These are phyloP conservation scores for Colletotrichum endophyticum DNA, from an alignment of 2,329 filamentous ascomycete species.

Conservation along the genomic window DNA sequence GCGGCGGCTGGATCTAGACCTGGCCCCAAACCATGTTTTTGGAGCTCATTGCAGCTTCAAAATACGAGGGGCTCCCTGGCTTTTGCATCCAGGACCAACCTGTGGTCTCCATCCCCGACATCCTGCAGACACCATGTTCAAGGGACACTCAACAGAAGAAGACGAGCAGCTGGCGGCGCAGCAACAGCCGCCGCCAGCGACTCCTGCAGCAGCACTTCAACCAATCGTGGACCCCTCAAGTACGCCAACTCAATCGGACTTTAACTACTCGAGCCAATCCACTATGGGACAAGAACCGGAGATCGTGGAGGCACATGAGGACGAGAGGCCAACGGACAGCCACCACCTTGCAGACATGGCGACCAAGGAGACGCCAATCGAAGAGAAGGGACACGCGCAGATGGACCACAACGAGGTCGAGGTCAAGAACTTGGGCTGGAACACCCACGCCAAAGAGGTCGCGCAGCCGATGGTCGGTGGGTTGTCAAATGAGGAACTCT, in stretches of 20 bases:
- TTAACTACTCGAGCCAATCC: constrained; percentile 10
- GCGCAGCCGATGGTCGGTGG: constrained; percentile 68
- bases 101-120: neutral
- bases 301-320: constrained; percentile 28
- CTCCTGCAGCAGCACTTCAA: neutral
- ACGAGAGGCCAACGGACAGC: constrained; percentile 37
- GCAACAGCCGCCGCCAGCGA: neutral
- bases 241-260: neutral
- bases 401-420: constrained; percentile 55
- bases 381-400: constrained; percentile 51
- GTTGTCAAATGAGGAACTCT: constrained; percentile 74
- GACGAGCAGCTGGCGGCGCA: constrained; percentile 2
- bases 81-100: too few relatives aligned
- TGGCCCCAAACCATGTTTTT: neutral
- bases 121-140: neutral
- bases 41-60: neutral
- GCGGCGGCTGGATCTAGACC: constrained; percentile 4
- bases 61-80: neutral
- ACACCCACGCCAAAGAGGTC: constrained; percentile 61
- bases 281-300: constrained; percentile 30
- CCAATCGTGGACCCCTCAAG: neutral
- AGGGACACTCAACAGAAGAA: neutral
- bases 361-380: constrained; percentile 27
- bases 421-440: constrained; percentile 74
- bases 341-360: constrained; percentile 39